These are phyloP conservation scores for Saccharomycopsis selenospora DNA, from an alignment of 805 yeast genomes.

Conservation along the genomic window DNA sequence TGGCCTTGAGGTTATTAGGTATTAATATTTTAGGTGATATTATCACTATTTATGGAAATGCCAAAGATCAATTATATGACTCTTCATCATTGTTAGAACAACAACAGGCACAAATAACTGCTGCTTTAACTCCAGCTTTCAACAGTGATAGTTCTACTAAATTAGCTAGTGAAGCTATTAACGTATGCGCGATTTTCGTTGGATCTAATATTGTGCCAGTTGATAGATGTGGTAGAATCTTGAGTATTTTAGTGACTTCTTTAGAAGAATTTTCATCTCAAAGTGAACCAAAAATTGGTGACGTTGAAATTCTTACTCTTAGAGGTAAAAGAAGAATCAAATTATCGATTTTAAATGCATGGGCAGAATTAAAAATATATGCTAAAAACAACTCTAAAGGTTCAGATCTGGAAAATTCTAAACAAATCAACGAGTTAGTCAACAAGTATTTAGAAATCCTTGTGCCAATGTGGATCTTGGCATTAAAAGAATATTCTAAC, in stretches of 20 bases:
- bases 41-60: constrained; percentile 50
- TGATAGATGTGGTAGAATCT: constrained; percentile 44
- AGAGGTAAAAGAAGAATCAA: constrained; percentile 47
- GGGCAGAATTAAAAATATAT: constrained; percentile 54
- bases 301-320: constrained; percentile 40
- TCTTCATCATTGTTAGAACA: constrained; percentile 72
- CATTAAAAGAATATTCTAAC: constrained; percentile 67
- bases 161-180: constrained; percentile 69
- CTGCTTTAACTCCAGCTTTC: constrained; percentile 86
- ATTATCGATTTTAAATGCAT: constrained; percentile 56
- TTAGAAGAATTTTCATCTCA: constrained; percentile 44
- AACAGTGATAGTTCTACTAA: constrained; percentile 61
- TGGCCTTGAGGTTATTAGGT: constrained; percentile 56
- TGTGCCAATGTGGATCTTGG: constrained; percentile 72
- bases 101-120: constrained; percentile 88
- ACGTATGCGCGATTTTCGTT: constrained; percentile 69
- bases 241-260: constrained; percentile 57
- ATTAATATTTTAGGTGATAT: constrained; percentile 57
- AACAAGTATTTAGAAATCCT: constrained; percentile 51
- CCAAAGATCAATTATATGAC: constrained; percentile 66
- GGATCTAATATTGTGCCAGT: constrained; percentile 50
- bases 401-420: constrained; percentile 27
- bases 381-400: constrained; percentile 24
- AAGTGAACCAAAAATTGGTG: constrained; percentile 45
- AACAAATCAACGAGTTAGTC: constrained; percentile 43